Evolutionary conservation across 352 stramenopile species (phyloP).

Genomic region (Globisporangium spinosum): DNA sequence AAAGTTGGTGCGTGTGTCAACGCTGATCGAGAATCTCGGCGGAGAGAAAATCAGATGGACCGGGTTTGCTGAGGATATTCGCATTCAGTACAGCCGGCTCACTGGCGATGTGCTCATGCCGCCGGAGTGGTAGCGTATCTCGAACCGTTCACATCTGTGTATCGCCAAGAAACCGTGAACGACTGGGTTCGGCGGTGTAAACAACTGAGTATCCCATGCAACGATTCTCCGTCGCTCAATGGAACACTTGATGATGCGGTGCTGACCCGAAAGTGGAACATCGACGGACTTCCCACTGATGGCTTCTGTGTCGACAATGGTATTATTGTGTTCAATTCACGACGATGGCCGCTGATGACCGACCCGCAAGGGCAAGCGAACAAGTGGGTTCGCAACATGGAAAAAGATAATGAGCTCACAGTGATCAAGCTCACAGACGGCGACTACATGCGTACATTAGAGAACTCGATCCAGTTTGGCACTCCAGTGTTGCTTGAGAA

Average conservation of each 20-base stretch:
- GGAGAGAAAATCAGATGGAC: slow-evolving; percentile 92
- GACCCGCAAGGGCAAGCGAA: slow-evolving; percentile 94
- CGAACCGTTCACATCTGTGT: slow-evolving; percentile 91
- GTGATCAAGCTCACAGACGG: slow-evolving; percentile 93
- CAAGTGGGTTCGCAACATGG: slow-evolving; percentile 96
- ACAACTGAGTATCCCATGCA: slow-evolving; percentile 75
- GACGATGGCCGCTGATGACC: slow-evolving; percentile 94
- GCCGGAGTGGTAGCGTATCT: slow-evolving; percentile 92
- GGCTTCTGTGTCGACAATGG: slow-evolving; percentile 93
- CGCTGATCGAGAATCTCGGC: slow-evolving; percentile 91
- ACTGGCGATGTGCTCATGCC: slow-evolving; percentile 91
- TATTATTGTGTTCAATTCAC: slow-evolving; percentile 93
- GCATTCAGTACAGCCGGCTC: slow-evolving; percentile 82
- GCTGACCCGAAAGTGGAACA: slow-evolving; percentile 93
- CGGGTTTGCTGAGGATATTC: slow-evolving; percentile 82
- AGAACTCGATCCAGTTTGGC: slow-evolving; percentile 92
- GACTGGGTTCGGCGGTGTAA: slow-evolving; percentile 83
- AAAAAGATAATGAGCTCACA: slow-evolving; percentile 85
- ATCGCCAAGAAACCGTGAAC: slow-evolving; percentile 67
- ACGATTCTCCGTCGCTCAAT: slow-evolving; percentile 81
- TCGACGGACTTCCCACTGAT: slow-evolving; percentile 92
- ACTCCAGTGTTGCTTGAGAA: slow-evolving; percentile 91
- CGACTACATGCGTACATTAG: slow-evolving; percentile 92
- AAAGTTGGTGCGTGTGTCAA: slow-evolving; percentile 90
- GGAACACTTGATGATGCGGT: slow-evolving; percentile 90